Evolutionary conservation across 768 basidiomycete genomes (phyloP), one percentile per base, ranked within the genome.

Genomic region (Leucocoprinus birnbaumii): DNA sequence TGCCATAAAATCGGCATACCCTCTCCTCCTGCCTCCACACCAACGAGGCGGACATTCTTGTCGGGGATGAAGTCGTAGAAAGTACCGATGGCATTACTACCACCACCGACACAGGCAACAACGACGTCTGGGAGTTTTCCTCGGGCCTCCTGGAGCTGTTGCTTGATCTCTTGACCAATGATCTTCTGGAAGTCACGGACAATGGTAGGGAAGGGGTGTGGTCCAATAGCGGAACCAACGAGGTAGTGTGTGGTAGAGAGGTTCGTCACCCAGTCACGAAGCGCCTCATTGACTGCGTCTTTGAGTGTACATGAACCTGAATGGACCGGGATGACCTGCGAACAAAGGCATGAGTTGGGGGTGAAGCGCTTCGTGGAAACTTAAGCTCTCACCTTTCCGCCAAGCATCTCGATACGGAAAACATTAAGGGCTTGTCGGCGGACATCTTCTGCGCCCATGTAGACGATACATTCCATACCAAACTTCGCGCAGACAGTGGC

Each of bases 241-340:
- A 98, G 84, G 73, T 98, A 99, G 72, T 98, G 94, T 1, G 96
- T 98, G 4, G 77, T 92, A 11, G 92, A 76, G 27, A 99, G 80
- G 68, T 98, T 95, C 26, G 95, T 94, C 10, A 98, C 97, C 97
- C 97, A 98, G 71, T 98, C 95, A 41, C 97, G 86, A 82, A 98
- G 83, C 4, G 97, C 96, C 60, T 98, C 96, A 74, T 98, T 99
- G 61, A 98, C 94, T 24, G 97, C 96, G 64, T 98, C 97, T 72
- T 99, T 99, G 61, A 99, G 76, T 4, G 96, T 98, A 65, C 89
- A 83, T 21, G 96, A 93, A 21, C 97, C 97, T 3, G 95, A 95
- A 53, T 89, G 75, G 22, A 98, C 96, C 13, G 97, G 90, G 49
- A 99, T 75, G 59, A 99, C 97, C 91, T 94, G 41, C 5, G 38